Evolutionary conservation across 352 stramenopile genomes (phyloP), one percentile per base, ranked within the genome.

Genomic region (Phytophthora capsici): DNA sequence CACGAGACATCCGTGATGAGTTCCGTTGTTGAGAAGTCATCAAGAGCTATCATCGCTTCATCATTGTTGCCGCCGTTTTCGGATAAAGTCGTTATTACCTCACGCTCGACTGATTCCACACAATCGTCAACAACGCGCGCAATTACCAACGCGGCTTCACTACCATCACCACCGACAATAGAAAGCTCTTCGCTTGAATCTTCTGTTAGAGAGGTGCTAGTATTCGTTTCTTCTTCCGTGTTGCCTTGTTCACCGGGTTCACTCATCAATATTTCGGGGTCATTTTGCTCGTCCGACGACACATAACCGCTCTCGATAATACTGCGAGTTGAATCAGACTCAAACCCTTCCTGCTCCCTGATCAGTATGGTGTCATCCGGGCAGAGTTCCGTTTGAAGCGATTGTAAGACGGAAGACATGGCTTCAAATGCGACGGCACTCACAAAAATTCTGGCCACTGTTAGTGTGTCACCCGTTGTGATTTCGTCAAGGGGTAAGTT

Each of bases 281-380:
- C 57, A 4, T 63, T 59, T 30, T 62, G 63, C 22, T 71, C 57
- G 28, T 63, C 43, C 12, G 50, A 55, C 17, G 50, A 45, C 19
- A 41, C 0, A 20, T 61, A 57, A 22, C 34, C 45, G 10, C 41
- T 58, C 13, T 49, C 57, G 3, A 40, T 44, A 12, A 57, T 53
- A 34, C 46, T 69, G 17, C 38, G 45, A 40, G 53, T 61, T 32
- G 48, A 57, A 26, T 62, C 41, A 0, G 56, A 62, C 28, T 66
- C 47, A 4, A 49, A 17, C n/a, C 57, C 51, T 4, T 63, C 57
- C n/a, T 52, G 34, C 19, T 57, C 44, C 2, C 16, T 32, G 13
- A n/a, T n/a, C n/a, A 10, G 14, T 54, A 56, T 45, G 12, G 25
- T 32, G 1, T 23, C 16, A 25, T 41, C 48, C 5, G 13, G 22